Percentiles rank a stretch among this genome's conserved stretches.
These are phyloP conservation scores for Amphibolis antarctica DNA, from an alignment of 106 monocot species.

Conservation along the genomic window DNA sequence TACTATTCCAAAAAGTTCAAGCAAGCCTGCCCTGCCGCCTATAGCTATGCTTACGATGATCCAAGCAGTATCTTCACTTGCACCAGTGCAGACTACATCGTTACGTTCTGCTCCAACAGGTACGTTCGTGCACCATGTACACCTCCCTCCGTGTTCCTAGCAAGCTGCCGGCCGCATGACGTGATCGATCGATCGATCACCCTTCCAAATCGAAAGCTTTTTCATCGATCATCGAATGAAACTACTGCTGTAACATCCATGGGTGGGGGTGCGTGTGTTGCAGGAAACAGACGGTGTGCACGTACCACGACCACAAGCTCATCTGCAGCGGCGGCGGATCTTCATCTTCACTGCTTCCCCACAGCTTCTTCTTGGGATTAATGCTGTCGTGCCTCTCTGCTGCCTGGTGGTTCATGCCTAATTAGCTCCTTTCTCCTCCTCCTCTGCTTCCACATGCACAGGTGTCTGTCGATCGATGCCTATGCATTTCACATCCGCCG, in stretches of 20 bases:
- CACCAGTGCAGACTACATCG: conserved; percentile 40
- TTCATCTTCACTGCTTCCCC: too few relatives aligned
- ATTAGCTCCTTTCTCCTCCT: too few relatives aligned
- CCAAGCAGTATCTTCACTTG: conserved; percentile 70
- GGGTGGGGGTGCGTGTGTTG: not conserved
- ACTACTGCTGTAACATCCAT: not conserved
- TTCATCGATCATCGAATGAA: not conserved
- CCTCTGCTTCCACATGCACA: too few relatives aligned
- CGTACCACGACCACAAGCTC: conserved; percentile 49
- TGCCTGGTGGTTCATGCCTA: not conserved
- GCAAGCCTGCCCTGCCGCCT: conserved; percentile 55
- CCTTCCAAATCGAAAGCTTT: not conserved
- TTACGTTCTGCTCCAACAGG: conserved; percentile 71
- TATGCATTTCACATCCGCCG: too few relatives aligned
- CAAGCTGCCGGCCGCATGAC: too few relatives aligned
- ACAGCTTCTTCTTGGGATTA: not conserved
- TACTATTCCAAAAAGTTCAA: conserved; percentile 76
- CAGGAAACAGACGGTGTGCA: conserved; percentile 65
- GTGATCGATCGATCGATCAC: too few relatives aligned
- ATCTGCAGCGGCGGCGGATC: conserved; percentile 62
- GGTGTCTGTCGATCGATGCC: too few relatives aligned
- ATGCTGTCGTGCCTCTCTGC: not conserved
- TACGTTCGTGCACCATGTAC: conserved; percentile 10
- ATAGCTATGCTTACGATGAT: conserved; percentile 92
- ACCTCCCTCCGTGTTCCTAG: not conserved